Conservation (phyloP, 75 land plant genomes). For the Picea sitchensis region DNA sequence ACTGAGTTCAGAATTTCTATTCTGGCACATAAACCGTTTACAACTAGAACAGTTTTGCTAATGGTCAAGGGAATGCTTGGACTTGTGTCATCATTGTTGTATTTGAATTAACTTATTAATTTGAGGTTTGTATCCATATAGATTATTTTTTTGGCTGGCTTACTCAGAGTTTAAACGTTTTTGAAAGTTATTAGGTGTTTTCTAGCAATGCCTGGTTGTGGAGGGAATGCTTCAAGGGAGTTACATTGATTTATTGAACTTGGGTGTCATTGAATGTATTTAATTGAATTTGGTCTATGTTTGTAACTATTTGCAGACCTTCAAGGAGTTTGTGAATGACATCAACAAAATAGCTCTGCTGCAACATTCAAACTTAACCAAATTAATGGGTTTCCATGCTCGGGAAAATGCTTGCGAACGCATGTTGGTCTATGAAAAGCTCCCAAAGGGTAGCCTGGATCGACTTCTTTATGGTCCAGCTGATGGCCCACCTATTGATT, state of each 20-base stretch:
- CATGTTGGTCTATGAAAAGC: slow-evolving; percentile 80
- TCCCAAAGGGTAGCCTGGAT: slow-evolving; percentile 76
- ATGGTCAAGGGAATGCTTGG: too few relatives aligned
- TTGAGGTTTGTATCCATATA: not conserved
- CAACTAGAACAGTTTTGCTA: not conserved
- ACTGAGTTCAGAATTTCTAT: not conserved
- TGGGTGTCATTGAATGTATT: not conserved
- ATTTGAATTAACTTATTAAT: not conserved
- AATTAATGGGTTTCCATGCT: slow-evolving; percentile 74
- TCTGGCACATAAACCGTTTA: not conserved
- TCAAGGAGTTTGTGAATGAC: slow-evolving; percentile 59
- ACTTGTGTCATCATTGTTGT: too few relatives aligned
- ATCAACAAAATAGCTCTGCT: slow-evolving; percentile 48
- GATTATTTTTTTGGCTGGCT: not conserved
- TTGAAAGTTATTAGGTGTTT: not conserved
- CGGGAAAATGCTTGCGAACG: slow-evolving; percentile 58
- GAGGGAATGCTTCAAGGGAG: not conserved
- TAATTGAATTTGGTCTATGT: not conserved
- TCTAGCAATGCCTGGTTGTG: not conserved
- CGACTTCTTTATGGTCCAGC: slow-evolving; percentile 58
- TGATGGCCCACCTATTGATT: slow-evolving; percentile 75
- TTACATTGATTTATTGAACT: not conserved
- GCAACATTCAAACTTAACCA: slow-evolving; percentile 62
- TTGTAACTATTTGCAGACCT: slow-evolving; percentile 25
- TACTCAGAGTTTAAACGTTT: not conserved